phyloP scores from a whole-genome alignment of 495 filamentous ascomycete species.

The Trichoderma asperelloides region DNA sequence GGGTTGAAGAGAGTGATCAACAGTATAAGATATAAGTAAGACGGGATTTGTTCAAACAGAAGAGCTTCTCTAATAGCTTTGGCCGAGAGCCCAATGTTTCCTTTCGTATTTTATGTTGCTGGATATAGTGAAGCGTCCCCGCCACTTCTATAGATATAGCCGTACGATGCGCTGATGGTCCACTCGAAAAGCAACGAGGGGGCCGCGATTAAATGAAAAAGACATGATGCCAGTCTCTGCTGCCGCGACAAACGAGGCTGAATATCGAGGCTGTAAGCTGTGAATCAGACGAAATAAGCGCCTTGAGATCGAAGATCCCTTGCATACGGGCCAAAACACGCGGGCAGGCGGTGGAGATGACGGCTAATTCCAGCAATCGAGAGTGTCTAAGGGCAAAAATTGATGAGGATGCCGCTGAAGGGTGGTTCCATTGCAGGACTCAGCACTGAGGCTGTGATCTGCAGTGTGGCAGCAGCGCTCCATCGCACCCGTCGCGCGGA shows the following conservation, averaged over 20 bases:
- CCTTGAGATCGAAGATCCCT: background rate
- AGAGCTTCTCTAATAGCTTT: background rate
- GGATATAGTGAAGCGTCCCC: background rate
- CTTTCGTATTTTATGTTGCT: background rate
- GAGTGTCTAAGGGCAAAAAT: background rate
- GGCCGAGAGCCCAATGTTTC: background rate
- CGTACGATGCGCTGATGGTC: background rate
- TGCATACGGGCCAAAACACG: background rate
- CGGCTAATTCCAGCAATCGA: background rate
- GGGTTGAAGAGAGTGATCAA: background rate
- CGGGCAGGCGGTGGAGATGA: background rate
- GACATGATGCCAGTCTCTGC: background rate
- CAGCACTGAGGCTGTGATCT: background rate
- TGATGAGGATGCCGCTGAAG: background rate
- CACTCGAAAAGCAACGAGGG: slow-evolving; percentile 2
- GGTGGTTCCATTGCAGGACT: background rate
- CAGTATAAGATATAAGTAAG: background rate
- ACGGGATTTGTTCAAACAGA: background rate
- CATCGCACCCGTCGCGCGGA: background rate
- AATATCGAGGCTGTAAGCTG: background rate
- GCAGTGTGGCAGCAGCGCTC: background rate
- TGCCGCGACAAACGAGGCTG: background rate
- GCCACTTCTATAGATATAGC: background rate
- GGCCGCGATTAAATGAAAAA: background rate
- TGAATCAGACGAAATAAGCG: slow-evolving; percentile 4